Percentiles rank a stretch among this genome's conserved stretches.
phyloP scores from a whole-genome alignment of 1,139 yeast genomes.

The Groenewaldozyma sp. region DNA sequence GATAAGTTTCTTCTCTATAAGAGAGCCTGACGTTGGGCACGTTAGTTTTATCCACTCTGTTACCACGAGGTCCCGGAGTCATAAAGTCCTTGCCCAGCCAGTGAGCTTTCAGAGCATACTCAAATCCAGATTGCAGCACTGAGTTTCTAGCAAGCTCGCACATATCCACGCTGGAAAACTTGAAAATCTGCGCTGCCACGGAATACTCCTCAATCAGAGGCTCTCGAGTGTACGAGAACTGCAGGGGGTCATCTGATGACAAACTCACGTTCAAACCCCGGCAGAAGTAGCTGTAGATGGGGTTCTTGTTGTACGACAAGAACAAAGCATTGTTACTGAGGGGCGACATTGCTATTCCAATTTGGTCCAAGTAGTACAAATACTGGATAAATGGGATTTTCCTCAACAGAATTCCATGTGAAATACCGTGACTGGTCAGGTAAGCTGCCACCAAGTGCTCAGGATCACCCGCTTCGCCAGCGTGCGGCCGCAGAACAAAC shows the following conservation, averaged over 20 bases:
- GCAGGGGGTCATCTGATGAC: slow-evolving; percentile 90
- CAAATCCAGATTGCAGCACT: slow-evolving; percentile 90
- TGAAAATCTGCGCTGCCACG: slow-evolving; percentile 95
- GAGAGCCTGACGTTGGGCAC: slow-evolving; percentile 83
- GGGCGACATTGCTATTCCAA: slow-evolving; percentile 99
- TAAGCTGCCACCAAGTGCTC: slow-evolving; percentile 91
- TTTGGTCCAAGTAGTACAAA: slow-evolving; percentile 83
- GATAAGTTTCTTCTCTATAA: slow-evolving; percentile 72
- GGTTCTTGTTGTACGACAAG: slow-evolving; percentile 88
- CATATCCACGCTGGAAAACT: slow-evolving; percentile 89
- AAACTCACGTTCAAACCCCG: slow-evolving; percentile 89
- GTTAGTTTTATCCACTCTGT: slow-evolving; percentile 86
- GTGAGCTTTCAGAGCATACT: slow-evolving; percentile 69
- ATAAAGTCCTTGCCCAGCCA: slow-evolving; percentile 80
- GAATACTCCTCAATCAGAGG: slow-evolving; percentile 97
- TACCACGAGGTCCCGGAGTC: slow-evolving; percentile 59
- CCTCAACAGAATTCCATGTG: slow-evolving; percentile 89
- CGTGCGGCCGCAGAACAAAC: slow-evolving; percentile 89
- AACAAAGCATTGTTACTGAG: slow-evolving; percentile 92
- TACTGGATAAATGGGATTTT: slow-evolving; percentile 94
- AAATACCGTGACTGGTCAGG: slow-evolving; percentile 81
- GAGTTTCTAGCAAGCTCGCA: slow-evolving; percentile 83
- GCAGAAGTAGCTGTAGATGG: slow-evolving; percentile 80
- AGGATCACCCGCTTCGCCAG: slow-evolving; percentile 99
- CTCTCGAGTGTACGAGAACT: slow-evolving; percentile 91